Evolutionary conservation across 1,284 basidiomycete genomes (phyloP).

Genomic region (Leccinum solheimii): DNA sequence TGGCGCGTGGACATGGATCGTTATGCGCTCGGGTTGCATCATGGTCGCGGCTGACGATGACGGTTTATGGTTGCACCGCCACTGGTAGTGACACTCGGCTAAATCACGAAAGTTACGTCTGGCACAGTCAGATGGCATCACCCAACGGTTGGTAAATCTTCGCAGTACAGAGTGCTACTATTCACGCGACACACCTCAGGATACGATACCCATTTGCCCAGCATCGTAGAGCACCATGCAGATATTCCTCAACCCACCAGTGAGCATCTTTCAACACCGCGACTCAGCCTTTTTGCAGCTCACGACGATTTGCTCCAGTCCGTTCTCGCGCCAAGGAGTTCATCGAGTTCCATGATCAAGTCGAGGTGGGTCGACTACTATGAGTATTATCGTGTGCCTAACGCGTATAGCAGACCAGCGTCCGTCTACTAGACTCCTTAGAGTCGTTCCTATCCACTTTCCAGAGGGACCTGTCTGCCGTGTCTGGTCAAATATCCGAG

Average conservation of each 20-base stretch:
- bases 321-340: conserved; percentile 66
- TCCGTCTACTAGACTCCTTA: conserved; percentile 79
- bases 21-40: conserved; percentile 1
- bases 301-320: conserved; percentile 32
- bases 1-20: not conserved
- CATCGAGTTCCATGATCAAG: conserved; percentile 82
- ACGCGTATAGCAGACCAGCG: conserved; percentile 57
- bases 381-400: conserved; percentile 3
- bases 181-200: conserved; percentile 7
- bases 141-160: conserved; percentile 11
- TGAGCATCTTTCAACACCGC: conserved; percentile 11
- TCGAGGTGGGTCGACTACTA: conserved; percentile 45
- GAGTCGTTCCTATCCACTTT: conserved; percentile 93
- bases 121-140: conserved; percentile 13
- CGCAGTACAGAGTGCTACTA: not conserved
- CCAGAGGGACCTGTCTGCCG: conserved; percentile 88
- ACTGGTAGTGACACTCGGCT: conserved; percentile 6
- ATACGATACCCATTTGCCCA: conserved; percentile 2
- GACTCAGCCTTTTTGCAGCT: not conserved
- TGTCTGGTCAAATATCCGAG: conserved; percentile 94
- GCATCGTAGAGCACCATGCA: conserved; percentile 5
- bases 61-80: conserved; percentile 19
- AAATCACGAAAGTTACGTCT: not conserved
- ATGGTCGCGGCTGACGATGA: conserved; percentile 18
- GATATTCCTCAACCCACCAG: conserved; percentile 10